Base-by-base conservation (phyloP, 2,329 filamentous ascomycete species). In the Talaromyces sp. region DNA sequence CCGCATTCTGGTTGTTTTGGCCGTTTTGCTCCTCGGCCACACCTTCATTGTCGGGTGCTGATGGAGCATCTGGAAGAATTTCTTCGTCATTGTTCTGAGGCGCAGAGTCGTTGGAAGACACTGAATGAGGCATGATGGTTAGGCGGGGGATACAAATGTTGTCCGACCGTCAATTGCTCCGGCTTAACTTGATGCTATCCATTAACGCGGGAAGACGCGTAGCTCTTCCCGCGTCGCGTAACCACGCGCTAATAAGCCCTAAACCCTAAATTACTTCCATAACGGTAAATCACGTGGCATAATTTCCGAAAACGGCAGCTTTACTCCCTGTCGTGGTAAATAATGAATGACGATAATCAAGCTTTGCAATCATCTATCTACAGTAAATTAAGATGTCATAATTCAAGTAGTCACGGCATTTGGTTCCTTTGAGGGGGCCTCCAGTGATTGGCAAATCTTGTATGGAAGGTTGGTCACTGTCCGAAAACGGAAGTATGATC, bases 41-140 rank as follows among this genome's bases (percentile, higher is more conserved):
- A 35, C 60, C 58, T 26, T 62, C 31, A 19, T 58, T 51, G 9
- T 60, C 58, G 9, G 65, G 59, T 17, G 60, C n/a, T 26, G 64
- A 41, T 54, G 71, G 70, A n/a, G 71, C 73, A 62, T 81, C 79
- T n/a, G 79, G 76, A 13, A 77, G 66, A 2, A 75, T 67, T 29
- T 75, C 77, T 4, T 76, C 75, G 50, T 75, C 72, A 31, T 73
- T 71, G 11, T 71, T 71, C 19, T 70, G 70, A 11, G 73, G 69
- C 21, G 76, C 72, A 2, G 79, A 78, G 26, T 64, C 84, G 43
- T 64, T 61, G 4, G 70, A 64, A 26, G 70, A 69, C 35, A 72
- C 63, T 24, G 75, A 75, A 63, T 77, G 74, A 60, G 75, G 75
- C 75, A 77, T 77, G n/a, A 11, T 55, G 58, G 51, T 29, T 27